Evolutionary conservation across 225 moss, liverwort and hornwort species (phyloP), one percentile per base, ranked within the genome.

Genomic region (Rhytidiadelphus loreus): DNA sequence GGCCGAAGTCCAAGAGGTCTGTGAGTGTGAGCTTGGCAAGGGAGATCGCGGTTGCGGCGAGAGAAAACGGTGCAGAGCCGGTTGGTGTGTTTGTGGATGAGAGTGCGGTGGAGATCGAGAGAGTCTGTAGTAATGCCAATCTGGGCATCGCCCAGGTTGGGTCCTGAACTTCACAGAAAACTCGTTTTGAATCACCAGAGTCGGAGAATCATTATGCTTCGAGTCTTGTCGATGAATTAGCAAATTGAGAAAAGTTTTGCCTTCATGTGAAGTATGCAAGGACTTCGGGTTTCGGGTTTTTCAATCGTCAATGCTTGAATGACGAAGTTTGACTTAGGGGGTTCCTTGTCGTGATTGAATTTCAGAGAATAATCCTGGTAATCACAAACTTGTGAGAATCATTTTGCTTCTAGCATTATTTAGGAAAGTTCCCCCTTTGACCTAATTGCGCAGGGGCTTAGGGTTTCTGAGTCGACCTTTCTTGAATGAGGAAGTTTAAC

Each of bases 61-160:
- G 98, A 89, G 96, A 95, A 83, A 89, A 91, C 28, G 98, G 96
- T n/a, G 97, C 97, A 29, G 93, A 96, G 83, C 96, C 97, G 18
- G 98, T 98, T 20, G 97, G 97, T 56, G 98, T 96, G 50, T 96
- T 98, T 76, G 97, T 98, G 76, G 97, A 97, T 57, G 97, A 98
- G 86, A 92, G 72, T 62, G 95, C 94, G 50, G 71, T 48, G 71
- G 91, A 94, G 87, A 96, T 97, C 23, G 95, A 93, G 91, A 86
- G 87, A 77, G 92, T 86, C 11, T 97, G 96, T 58, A 80, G 93
- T n/a, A 88, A 86, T 30, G 89, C 94, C 6, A 82, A 91, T 84
- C 88, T 98, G 41, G 85, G 87, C 77, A 89, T 95, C 64, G 95
- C 94, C 65, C 96, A 98, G 96, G 97, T 95, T 71, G 30, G 22